Percentiles rank a stretch among this genome's conserved stretches.
phyloP scores from a whole-genome alignment of 2,329 filamentous ascomycete species.

The Paraphoma sp. region DNA sequence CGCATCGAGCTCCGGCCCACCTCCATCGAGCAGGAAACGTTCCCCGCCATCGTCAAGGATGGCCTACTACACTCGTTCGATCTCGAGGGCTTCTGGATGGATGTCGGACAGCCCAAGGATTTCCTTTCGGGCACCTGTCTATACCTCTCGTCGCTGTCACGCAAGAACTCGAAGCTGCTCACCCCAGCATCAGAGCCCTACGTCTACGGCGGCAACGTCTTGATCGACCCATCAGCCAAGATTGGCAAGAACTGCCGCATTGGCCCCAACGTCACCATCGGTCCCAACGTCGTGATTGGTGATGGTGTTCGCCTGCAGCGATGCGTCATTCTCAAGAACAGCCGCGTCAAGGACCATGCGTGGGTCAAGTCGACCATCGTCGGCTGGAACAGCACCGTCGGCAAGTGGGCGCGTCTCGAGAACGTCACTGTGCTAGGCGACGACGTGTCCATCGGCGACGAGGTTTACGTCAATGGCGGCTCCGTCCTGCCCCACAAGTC shows the following conservation, averaged over 20 bases:
- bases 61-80: constrained; percentile 95
- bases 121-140: constrained; percentile 96
- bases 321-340: constrained; percentile 85
- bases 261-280: constrained; percentile 95
- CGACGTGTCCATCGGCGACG: constrained; percentile 96
- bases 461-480: constrained; percentile 98
- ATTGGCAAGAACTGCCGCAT: constrained; percentile 99
- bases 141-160: constrained; percentile 90
- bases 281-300: constrained; percentile 88
- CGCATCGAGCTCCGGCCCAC: constrained; percentile 96
- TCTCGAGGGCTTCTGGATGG: constrained; percentile 99
- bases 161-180: constrained; percentile 87
- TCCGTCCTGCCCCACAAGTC: constrained; percentile 97
- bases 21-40: constrained; percentile 98
- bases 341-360: constrained; percentile 97
- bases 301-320: constrained; percentile 94
- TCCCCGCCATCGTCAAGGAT: constrained; percentile 90
- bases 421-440: constrained; percentile 98
- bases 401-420: constrained; percentile 94
- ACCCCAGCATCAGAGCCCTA: constrained; percentile 75
- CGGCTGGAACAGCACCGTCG: constrained; percentile 96
- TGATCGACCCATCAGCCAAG: constrained; percentile 92
- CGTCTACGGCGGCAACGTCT: constrained; percentile 91
- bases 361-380: constrained; percentile 99
- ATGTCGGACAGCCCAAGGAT: constrained; percentile 97